phyloP scores from a whole-genome alignment of 2,329 filamentous ascomycete species.

The Pseudocercospora ulei region DNA sequence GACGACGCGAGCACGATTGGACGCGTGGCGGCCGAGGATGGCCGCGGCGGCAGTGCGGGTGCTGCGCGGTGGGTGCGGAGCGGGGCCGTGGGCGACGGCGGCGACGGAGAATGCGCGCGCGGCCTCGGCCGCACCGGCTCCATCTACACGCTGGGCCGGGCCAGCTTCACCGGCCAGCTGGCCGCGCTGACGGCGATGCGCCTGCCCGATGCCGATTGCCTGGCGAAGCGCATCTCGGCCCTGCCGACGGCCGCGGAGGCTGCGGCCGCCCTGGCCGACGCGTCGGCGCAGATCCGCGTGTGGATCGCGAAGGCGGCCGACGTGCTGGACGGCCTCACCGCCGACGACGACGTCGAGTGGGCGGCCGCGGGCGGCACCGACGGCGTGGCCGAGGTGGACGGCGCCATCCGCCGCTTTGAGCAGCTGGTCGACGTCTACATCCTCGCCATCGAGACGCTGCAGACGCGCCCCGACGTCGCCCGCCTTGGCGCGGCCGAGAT shows the following conservation, averaged over 20 bases:
- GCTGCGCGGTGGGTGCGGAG: slow-evolving; percentile 4
- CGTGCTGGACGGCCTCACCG: slow-evolving; percentile 78
- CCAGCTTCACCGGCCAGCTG: slow-evolving; percentile 86
- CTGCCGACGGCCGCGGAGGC: slow-evolving; percentile 81
- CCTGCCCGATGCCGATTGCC: slow-evolving; percentile 71
- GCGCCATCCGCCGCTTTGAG: slow-evolving; percentile 73
- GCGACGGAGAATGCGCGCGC: slow-evolving; percentile 51
- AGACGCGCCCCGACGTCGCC: slow-evolving; percentile 65
- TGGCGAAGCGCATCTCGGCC: slow-evolving; percentile 72
- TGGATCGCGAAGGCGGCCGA: slow-evolving; percentile 92
- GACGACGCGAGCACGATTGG: slow-evolving; percentile 28
- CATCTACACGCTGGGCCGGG: slow-evolving; percentile 84
- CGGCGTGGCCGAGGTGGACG: slow-evolving; percentile 59
- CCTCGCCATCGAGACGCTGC: slow-evolving; percentile 82
- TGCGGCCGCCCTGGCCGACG: slow-evolving; percentile 69
- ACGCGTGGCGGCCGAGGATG: slow-evolving; percentile 7
- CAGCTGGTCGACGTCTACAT: slow-evolving; percentile 86
- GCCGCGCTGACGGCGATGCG: slow-evolving; percentile 84
- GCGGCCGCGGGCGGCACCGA: slow-evolving; percentile 77
- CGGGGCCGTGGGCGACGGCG: slow-evolving; percentile 27
- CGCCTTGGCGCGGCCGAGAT: slow-evolving; percentile 62
- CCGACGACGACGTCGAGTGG: slow-evolving; percentile 97
- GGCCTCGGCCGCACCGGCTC: slow-evolving; percentile 62
- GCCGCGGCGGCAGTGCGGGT: slow-evolving; percentile 2
- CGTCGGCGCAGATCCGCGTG: slow-evolving; percentile 81